These are phyloP conservation scores for Fomitopsis betulina DNA, from an alignment of 1,284 basidiomycete species.

Conservation along the genomic window DNA sequence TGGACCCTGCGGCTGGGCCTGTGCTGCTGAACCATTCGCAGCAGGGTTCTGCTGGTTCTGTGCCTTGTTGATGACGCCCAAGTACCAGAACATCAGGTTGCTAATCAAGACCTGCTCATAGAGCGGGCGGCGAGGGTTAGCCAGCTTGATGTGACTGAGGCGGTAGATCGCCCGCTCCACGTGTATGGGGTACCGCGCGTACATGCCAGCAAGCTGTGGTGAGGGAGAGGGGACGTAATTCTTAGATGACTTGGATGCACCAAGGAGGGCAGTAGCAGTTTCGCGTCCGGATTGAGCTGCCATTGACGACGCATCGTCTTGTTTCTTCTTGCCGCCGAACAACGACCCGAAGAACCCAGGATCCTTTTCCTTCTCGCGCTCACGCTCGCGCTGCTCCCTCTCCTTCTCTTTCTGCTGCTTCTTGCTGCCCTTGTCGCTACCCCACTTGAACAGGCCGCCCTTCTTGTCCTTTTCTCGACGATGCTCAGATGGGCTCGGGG, in stretches of 20 bases:
- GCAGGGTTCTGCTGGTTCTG: conserved; percentile 29
- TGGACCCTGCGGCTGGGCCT: conserved; percentile 5
- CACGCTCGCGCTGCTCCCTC: conserved; percentile 21
- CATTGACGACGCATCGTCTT: conserved; percentile 54
- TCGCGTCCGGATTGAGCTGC: conserved; percentile 67
- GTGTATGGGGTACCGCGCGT: conserved; percentile 92
- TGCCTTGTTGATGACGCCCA: conserved; percentile 94
- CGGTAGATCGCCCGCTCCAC: conserved; percentile 98
- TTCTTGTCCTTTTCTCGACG: conserved; percentile 69
- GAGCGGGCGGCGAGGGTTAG: conserved; percentile 91
- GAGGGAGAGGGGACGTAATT: conserved; percentile 55
- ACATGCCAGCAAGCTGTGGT: conserved; percentile 61
- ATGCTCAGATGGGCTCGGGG: conserved; percentile 29
- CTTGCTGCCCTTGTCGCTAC: conserved; percentile 50
- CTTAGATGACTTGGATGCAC: conserved; percentile 77
- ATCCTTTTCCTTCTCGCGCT: conserved; percentile 61
- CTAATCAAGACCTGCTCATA: conserved; percentile 99
- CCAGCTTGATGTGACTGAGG: conserved; percentile 96
- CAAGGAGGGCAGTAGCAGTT: conserved; percentile 77
- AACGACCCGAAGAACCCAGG: conserved; percentile 84
- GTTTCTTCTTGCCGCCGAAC: conserved; percentile 81
- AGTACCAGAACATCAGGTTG: conserved; percentile 99
- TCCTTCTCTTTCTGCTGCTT: conserved; percentile 45
- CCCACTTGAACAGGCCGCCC: conserved; percentile 75
- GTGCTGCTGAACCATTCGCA: conserved; percentile 16